phyloP scores from a whole-genome alignment of 2,329 filamentous ascomycete species.

The Neonectria punicea region DNA sequence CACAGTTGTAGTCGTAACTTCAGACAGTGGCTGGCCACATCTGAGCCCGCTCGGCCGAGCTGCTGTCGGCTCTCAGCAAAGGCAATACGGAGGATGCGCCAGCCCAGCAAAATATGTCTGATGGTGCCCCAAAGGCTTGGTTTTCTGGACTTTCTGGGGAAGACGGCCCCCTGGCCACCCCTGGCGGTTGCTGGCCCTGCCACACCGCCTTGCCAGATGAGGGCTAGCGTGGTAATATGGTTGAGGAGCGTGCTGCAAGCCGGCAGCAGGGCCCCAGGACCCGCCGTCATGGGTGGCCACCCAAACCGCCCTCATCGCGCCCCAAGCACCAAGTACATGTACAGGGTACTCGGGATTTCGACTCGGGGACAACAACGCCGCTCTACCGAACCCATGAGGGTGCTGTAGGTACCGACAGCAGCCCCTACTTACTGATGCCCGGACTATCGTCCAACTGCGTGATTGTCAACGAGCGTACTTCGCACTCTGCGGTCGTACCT shows the following conservation, averaged over 20 bases:
- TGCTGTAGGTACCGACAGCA: slow-evolving; percentile 36
- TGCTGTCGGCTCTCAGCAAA: slow-evolving; percentile 37
- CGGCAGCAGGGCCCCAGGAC: slow-evolving; percentile 34
- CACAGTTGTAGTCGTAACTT: neutral
- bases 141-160: slow-evolving; percentile 47
- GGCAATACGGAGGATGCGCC: slow-evolving; percentile 24
- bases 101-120: slow-evolving; percentile 38
- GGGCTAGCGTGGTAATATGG: slow-evolving; percentile 53
- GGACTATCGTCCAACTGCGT: neutral
- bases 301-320: slow-evolving; percentile 8
- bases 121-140: slow-evolving; percentile 47
- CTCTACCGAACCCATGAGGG: slow-evolving; percentile 23
- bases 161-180: slow-evolving; percentile 40
- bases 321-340: slow-evolving; percentile 28
- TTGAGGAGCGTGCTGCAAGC: slow-evolving; percentile 53
- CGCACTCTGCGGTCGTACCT: neutral
- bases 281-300: slow-evolving; percentile 43
- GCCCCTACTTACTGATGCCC: slow-evolving; percentile 13
- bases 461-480: slow-evolving; percentile 6
- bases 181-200: slow-evolving; percentile 37
- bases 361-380: slow-evolving; percentile 10
- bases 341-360: slow-evolving; percentile 35
- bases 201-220: slow-evolving; percentile 35
- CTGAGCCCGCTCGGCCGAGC: slow-evolving; percentile 42
- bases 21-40: neutral